These are phyloP conservation scores for Pisolithus microcarpus DNA, from an alignment of 768 basidiomycete species.

Conservation along the genomic window DNA sequence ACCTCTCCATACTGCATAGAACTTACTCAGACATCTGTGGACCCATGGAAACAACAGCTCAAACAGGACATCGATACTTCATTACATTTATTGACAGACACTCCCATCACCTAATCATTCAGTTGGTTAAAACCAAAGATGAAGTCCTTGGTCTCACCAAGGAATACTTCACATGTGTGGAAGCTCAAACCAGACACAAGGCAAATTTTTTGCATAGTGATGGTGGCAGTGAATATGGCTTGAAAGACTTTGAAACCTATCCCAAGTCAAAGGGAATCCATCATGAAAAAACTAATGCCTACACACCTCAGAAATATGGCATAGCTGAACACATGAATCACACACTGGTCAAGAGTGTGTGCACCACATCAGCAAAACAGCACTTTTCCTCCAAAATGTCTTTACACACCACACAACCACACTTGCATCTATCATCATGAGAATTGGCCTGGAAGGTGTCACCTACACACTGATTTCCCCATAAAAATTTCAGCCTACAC, in stretches of 20 bases:
- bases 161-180: slow-evolving; percentile 5
- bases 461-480: no score
- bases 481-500: no score
- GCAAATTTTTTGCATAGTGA: slow-evolving; percentile 18
- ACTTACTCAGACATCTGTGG: slow-evolving; percentile 18
- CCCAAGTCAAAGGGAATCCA: slow-evolving; percentile 9
- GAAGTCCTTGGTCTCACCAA: slow-evolving; percentile 8
- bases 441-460: no score
- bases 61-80: slow-evolving; percentile 10
- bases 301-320: slow-evolving; percentile 37
- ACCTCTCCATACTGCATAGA: neutral
- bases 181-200: slow-evolving; percentile 8
- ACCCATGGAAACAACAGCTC: slow-evolving; percentile 6
- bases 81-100: slow-evolving; percentile 15
- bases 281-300: slow-evolving; percentile 13
- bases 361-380: no score
- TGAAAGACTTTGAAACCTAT: slow-evolving; percentile 1
- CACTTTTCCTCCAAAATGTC: no score
- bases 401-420: no score
- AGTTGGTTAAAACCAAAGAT: slow-evolving; percentile 7
- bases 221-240: slow-evolving; percentile 20
- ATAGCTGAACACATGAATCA: slow-evolving; percentile 35
- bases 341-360: neutral
- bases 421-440: no score
- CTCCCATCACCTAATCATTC: slow-evolving; percentile 10